Base-by-base conservation (phyloP, 805 yeast genomes). In the Grigorovia humatica region DNA sequence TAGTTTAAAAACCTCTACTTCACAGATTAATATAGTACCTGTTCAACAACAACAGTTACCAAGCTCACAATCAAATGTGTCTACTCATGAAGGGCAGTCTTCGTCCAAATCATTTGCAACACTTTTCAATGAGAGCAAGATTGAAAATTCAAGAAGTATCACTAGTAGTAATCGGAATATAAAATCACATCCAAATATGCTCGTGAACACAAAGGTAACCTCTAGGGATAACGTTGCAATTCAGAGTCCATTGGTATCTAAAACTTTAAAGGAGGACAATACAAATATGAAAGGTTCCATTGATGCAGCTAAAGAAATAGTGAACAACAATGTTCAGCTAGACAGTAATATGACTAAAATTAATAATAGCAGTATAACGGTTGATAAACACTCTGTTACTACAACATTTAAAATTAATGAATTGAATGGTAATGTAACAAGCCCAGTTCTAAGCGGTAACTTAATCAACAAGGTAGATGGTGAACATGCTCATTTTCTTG, bases 401-500 rank as follows among this genome's bases (percentile, higher is more conserved):
- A 32, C 15, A 32, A 30, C 32, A 8, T 8, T 7, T 9, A 30
- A 30, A 30, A 32, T 11, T 32, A 32, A 8, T 32, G 38, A 32
- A 32, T 5, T 32, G 15, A 32, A 32, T 32, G 15, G 38, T 32
- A 32, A 32, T 32, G 15, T 32, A 32, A 8, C 38, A 13, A 32
- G 38, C 15, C 38, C 38, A 32, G 4, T 8, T 8, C 2, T 32
- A 32, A 32, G 38, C 15, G 15, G 38, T 32, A 32, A 9, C 15
- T 32, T 13, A 13, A 13, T 9, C 15, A 32, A 32, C 15, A 32
- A 32, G 11, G 15, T 32, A 32, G 38, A 4, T 30, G 15, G 17
- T 17, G 48, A 46, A 11, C 52, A 50, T 47, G 89, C 93, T 0
- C 95, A 86, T 67, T 85, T 86, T 63, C 77, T 75, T 20, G 68